Evolutionary conservation across 2,329 filamentous ascomycete species (phyloP).

Genomic region (Periconia macrospinosa): DNA sequence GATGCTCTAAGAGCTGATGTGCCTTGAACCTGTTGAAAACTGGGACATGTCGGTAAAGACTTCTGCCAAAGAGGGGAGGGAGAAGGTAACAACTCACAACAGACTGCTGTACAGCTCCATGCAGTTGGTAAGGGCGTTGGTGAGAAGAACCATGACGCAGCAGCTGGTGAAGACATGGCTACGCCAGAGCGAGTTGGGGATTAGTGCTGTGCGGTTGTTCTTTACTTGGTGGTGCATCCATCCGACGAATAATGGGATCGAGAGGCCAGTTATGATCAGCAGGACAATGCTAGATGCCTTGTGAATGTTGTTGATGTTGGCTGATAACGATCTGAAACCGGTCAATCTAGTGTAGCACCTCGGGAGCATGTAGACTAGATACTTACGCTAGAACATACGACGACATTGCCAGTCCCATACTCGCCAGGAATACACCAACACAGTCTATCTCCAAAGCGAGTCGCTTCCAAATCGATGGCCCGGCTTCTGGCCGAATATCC

Average conservation of each 20-base stretch:
- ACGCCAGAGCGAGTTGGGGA: conserved; percentile 1
- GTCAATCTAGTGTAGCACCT: too few relatives aligned
- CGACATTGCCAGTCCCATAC: background rate
- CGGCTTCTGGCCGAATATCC: background rate
- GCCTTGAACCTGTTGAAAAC: background rate
- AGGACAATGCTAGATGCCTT: background rate
- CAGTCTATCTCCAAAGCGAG: conserved; percentile 4
- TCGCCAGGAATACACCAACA: background rate
- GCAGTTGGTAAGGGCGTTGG: background rate
- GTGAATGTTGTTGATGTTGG: too few relatives aligned
- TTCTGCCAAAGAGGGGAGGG: background rate
- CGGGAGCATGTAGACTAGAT: too few relatives aligned
- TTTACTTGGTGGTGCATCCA: background rate
- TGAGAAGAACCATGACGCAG: background rate
- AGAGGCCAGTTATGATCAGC: background rate
- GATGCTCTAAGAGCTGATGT: background rate
- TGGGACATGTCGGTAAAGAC: background rate
- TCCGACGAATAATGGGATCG: background rate
- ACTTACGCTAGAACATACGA: background rate
- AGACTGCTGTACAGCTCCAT: background rate
- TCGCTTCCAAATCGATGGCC: background rate
- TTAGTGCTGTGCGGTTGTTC: background rate
- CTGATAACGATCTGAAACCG: too few relatives aligned
- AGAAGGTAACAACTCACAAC: background rate
- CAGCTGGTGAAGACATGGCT: background rate